Evolutionary conservation across 257 asterid genomes (phyloP).

Genomic region (Solanum clarkiae): DNA sequence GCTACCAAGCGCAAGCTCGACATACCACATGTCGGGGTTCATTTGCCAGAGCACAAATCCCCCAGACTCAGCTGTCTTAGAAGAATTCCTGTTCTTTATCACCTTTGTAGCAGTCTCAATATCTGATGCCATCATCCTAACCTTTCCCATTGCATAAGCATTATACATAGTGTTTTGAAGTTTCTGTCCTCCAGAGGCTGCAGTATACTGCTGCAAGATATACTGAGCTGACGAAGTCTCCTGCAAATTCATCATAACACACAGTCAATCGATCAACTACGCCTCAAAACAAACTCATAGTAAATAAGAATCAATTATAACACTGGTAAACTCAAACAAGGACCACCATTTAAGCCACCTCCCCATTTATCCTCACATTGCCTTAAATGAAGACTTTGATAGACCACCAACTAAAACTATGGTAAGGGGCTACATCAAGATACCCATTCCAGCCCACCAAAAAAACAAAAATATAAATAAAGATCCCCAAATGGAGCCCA

Average conservation of each 20-base stretch:
- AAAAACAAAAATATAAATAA: neutral
- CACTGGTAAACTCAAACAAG: neutral
- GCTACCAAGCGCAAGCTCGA: slow-evolving; percentile 68
- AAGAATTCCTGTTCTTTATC: slow-evolving; percentile 40
- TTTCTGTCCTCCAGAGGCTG: slow-evolving; percentile 76
- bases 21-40: slow-evolving; percentile 84
- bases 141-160: slow-evolving; percentile 77
- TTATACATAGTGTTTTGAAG: slow-evolving; percentile 51
- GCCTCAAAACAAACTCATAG: neutral
- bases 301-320: neutral
- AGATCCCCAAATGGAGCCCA: neutral
- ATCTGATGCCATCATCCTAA: slow-evolving; percentile 65
- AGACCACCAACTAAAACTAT: slow-evolving; percentile 4
- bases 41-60: slow-evolving; percentile 81
- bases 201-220: slow-evolving; percentile 69
- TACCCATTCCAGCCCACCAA: neutral
- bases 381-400: slow-evolving; percentile 1
- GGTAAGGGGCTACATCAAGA: neutral
- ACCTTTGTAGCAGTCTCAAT: slow-evolving; percentile 74
- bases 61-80: slow-evolving; percentile 48
- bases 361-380: neutral
- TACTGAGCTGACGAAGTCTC: slow-evolving; percentile 79
- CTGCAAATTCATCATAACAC: slow-evolving; percentile 18
- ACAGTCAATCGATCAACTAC: neutral
- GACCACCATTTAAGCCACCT: slow-evolving; percentile 8